A percentile compares a stretch with the other conserved stretches of the same genome.
Evolutionary conservation across 805 yeast species (phyloP).

Genomic region (Starmera pachycereana): DNA sequence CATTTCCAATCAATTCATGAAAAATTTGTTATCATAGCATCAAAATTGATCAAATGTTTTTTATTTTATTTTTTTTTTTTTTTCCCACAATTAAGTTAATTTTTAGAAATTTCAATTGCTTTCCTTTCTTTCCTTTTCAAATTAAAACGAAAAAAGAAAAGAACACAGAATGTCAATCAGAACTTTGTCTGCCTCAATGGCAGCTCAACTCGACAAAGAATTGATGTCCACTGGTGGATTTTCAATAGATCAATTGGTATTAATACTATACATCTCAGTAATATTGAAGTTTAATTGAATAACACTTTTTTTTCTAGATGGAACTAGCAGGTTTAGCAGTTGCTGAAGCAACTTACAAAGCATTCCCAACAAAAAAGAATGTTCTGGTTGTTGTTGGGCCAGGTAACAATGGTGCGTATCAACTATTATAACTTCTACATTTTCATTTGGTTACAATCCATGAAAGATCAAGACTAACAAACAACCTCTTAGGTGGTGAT

Average conservation of each 20-base stretch:
- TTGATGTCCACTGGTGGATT: slow-evolving; percentile 79
- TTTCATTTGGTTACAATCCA: not conserved
- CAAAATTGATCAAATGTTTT: too few species aligned
- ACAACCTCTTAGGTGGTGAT: slow-evolving; percentile 52
- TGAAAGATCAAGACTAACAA: not conserved
- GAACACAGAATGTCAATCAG: slow-evolving; percentile 20
- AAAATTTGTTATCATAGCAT: too few species aligned
- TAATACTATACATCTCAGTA: too few species aligned
- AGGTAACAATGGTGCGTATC: slow-evolving; percentile 94
- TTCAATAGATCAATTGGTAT: slow-evolving; percentile 64
- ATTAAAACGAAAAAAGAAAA: too few species aligned
- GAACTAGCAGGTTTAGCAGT: slow-evolving; percentile 94
- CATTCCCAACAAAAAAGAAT: slow-evolving; percentile 41
- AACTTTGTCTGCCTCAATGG: slow-evolving; percentile 39
- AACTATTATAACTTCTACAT: slow-evolving; percentile 26
- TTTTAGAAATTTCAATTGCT: too few species aligned
- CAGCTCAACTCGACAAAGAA: slow-evolving; percentile 74
- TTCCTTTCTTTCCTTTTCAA: too few species aligned
- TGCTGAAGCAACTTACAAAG: slow-evolving; percentile 70
- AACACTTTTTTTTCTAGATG: slow-evolving; percentile 40
- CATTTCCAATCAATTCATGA: too few species aligned
- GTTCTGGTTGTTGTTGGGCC: slow-evolving; percentile 83
- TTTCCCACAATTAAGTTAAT: too few species aligned
- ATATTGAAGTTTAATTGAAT: slow-evolving; percentile 12
- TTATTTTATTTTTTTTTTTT: too few species aligned